Evolutionary conservation across 2,329 filamentous ascomycete species (phyloP).

Genomic region (Monilinia vaccinii-corymbosi): DNA sequence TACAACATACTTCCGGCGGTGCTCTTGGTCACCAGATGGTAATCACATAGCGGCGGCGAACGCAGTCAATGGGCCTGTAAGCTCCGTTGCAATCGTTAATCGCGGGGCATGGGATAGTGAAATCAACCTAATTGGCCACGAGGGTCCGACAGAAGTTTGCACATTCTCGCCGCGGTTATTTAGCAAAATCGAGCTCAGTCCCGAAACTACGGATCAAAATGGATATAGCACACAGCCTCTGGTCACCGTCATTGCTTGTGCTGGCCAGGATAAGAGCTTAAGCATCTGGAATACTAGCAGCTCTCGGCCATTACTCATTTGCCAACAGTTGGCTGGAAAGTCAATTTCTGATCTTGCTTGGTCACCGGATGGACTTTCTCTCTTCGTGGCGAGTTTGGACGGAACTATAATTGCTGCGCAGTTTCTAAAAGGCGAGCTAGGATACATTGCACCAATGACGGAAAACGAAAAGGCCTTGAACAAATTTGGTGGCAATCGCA

Average conservation of each 20-base stretch:
- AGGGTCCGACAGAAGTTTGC: constrained; percentile 94
- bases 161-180: constrained; percentile 93
- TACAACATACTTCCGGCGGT: constrained; percentile 92
- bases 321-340: constrained; percentile 81
- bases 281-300: constrained; percentile 98
- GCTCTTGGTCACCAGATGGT: constrained; percentile 96
- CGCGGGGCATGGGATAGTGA: constrained; percentile 89
- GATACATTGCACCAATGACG: constrained; percentile 74
- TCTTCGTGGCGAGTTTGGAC: constrained; percentile 83
- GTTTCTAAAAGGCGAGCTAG: constrained; percentile 81
- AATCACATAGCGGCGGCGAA: constrained; percentile 96
- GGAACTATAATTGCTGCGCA: constrained; percentile 74
- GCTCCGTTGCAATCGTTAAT: constrained; percentile 92
- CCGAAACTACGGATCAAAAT: constrained; percentile 41
- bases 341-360: constrained; percentile 91
- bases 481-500: constrained; percentile 82
- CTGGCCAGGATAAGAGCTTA: constrained; percentile 90
- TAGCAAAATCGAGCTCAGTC: constrained; percentile 52
- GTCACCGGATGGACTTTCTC: constrained; percentile 80
- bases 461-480: constrained; percentile 90
- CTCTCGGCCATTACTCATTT: constrained; percentile 79
- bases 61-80: constrained; percentile 93
- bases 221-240: constrained; percentile 40
- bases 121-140: constrained; percentile 94
- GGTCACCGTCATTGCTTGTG: constrained; percentile 92